Evolutionary conservation across 2,329 filamentous ascomycete species (phyloP), one percentile per base, ranked within the genome.

Genomic region (Elsinoe australis): DNA sequence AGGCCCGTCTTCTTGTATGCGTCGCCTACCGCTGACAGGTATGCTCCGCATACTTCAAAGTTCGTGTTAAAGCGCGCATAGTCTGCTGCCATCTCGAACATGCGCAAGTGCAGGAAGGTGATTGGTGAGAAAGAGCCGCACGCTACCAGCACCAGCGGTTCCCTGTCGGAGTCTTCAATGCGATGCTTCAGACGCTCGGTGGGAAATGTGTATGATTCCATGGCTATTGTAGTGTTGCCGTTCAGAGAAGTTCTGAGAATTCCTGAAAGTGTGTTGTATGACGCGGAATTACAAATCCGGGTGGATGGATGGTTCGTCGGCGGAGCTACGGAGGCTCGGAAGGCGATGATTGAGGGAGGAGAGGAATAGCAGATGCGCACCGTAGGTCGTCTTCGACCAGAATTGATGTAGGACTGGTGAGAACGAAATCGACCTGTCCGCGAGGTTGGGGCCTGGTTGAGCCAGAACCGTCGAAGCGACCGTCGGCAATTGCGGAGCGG

Each of bases 1-100:
- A 92, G 70, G 38, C 86, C 85, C 45, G 79, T 80, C 69, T 94
- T 92, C 63, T 88, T 87, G 69, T 94, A 83, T 33, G 79, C 78
- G 59, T 82, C 79, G 49, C 78, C 80, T 53, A 85, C 85, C n/a
- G 85, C 85, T 18, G 82, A 87, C 53, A 90, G 71, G 63, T 90
- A 95, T 46, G 86, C 87, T 53, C 86, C 89, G 35, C 95, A 75
- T 26, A 95, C 79, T 64, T 95, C 88, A 62, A 85, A 95, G 47
- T 85, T 71, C 18, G 79, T 81, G 62, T 80, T 82, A 64, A 84
- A 83, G 54, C 82, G 80, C 56, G 81, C 81, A 66, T 84, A 89
- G 66, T 92, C 85, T 56, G 80, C 78, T 1, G 85, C 85, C 80
- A 94, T 87, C 60, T 87, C 84, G 61, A 92, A 90, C 83, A 94